phyloP scores from a whole-genome alignment of 345 rosid genomes.

The Trapa bicornis region DNA sequence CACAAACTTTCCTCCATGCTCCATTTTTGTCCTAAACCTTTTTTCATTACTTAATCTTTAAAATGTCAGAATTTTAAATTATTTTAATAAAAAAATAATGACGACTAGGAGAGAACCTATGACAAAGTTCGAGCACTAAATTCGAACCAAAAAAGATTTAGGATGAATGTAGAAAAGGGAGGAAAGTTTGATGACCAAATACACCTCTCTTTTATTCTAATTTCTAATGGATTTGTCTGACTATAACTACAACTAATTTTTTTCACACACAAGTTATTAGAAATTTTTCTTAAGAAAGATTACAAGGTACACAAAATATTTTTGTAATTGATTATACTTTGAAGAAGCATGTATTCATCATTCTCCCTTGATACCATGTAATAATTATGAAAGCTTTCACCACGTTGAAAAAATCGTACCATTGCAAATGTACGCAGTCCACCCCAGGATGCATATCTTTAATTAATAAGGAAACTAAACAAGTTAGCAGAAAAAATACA shows the following conservation, averaged over 20 bases:
- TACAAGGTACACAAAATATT: not conserved
- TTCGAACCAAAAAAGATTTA: no score
- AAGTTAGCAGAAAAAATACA: not conserved
- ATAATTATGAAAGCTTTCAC: conserved; percentile 93
- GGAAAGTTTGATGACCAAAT: no score
- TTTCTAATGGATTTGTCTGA: not conserved
- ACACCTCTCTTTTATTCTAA: no score
- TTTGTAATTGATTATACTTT: not conserved
- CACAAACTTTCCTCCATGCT: no score
- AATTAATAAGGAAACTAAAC: conserved; percentile 5
- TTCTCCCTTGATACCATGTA: conserved; percentile 54
- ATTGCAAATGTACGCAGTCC: conserved; percentile 96
- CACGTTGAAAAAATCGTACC: conserved; percentile 87
- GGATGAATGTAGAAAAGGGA: no score
- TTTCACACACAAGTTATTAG: not conserved
- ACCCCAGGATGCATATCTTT: conserved; percentile 84
- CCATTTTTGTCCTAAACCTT: no score
- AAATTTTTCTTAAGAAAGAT: not conserved
- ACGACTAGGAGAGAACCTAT: no score
- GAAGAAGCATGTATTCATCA: not conserved
- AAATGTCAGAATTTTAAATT: no score
- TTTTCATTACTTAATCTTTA: no score
- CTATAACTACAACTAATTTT: not conserved
- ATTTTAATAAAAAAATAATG: no score
- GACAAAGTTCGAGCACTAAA: no score